Percentiles rank a stretch among this genome's conserved stretches.
Conservation (phyloP, 2,329 filamentous ascomycete genomes). For the Camillea tinctor region DNA sequence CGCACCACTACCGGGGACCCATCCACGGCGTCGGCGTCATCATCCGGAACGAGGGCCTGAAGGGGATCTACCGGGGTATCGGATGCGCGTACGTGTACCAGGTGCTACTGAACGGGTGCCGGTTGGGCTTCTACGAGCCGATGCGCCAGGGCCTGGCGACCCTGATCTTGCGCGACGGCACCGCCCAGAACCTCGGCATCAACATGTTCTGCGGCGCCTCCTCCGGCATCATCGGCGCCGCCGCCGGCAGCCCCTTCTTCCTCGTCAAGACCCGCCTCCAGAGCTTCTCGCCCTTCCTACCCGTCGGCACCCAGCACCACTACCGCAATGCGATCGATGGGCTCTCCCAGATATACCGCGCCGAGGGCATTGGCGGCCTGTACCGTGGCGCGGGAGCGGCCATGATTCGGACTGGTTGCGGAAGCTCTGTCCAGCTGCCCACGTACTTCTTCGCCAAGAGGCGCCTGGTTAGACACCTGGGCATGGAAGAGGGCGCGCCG, state of each 20-base stretch:
- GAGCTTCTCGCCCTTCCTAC: constrained; percentile 87
- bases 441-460: constrained; percentile 99
- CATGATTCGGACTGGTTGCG: constrained; percentile 94
- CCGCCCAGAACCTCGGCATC: constrained; percentile 80
- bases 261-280: constrained; percentile 95
- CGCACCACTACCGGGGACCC: constrained; percentile 86
- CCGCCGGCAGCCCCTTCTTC: constrained; percentile 95
- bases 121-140: constrained; percentile 96
- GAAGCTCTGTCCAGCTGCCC: constrained; percentile 91
- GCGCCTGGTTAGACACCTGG: constrained; percentile 74
- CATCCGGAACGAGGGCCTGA: constrained; percentile 81
- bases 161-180: constrained; percentile 67
- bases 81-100: constrained; percentile 96
- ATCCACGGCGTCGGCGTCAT: constrained; percentile 91
- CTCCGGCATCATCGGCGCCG: constrained; percentile 87
- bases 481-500: constrained; percentile 86
- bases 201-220: constrained; percentile 92
- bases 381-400: constrained; percentile 91
- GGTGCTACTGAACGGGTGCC: constrained; percentile 92
- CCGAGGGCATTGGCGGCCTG: constrained; percentile 76
- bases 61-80: constrained; percentile 83
- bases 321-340: constrained; percentile 88
- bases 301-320: constrained; percentile 93
- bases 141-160: constrained; percentile 71
- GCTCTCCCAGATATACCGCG: constrained; percentile 71